Evolutionary conservation across 1,284 basidiomycete genomes (phyloP).

Genomic region (Taiwanofungus camphoratus): DNA sequence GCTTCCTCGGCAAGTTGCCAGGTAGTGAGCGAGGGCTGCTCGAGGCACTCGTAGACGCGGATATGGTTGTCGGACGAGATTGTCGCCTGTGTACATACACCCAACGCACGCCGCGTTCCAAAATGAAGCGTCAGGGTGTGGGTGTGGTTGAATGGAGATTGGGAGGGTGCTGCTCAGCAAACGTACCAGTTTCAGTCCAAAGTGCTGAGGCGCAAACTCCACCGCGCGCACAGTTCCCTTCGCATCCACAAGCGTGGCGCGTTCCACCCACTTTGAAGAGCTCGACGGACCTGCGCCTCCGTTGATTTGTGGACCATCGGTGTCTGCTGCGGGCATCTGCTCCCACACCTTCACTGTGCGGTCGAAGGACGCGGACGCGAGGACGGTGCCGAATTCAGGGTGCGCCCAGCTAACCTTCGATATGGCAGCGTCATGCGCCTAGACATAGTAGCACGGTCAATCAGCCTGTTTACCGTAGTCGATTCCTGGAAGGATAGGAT

Average conservation of each 20-base stretch:
- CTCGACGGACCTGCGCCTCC: conserved; percentile 23
- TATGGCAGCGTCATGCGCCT: conserved; percentile 88
- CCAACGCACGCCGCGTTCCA: too few relatives aligned
- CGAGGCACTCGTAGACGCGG: conserved; percentile 86
- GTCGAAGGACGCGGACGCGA: conserved; percentile 85
- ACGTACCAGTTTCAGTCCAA: conserved; percentile 81
- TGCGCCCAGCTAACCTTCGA: conserved; percentile 85
- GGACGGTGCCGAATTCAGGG: conserved; percentile 80
- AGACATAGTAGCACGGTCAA: too few relatives aligned
- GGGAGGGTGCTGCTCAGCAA: neutral
- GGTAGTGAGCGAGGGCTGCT: conserved; percentile 70
- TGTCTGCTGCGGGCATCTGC: conserved; percentile 41
- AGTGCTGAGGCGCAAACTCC: conserved; percentile 81
- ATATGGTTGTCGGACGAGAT: conserved; percentile 84
- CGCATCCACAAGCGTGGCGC: conserved; percentile 73
- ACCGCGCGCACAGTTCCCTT: conserved; percentile 79
- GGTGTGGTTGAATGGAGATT: too few relatives aligned
- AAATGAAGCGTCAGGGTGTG: too few relatives aligned
- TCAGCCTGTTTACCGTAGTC: neutral
- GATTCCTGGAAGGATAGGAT: neutral
- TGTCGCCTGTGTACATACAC: conserved; percentile 79
- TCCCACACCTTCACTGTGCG: conserved; percentile 90
- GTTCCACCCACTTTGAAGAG: conserved; percentile 64
- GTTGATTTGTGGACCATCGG: conserved; percentile 30
- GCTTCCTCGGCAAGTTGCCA: conserved; percentile 82